These are phyloP conservation scores for Neckera pumila DNA, from an alignment of 225 moss, liverwort and hornwort species.

Conservation along the genomic window DNA sequence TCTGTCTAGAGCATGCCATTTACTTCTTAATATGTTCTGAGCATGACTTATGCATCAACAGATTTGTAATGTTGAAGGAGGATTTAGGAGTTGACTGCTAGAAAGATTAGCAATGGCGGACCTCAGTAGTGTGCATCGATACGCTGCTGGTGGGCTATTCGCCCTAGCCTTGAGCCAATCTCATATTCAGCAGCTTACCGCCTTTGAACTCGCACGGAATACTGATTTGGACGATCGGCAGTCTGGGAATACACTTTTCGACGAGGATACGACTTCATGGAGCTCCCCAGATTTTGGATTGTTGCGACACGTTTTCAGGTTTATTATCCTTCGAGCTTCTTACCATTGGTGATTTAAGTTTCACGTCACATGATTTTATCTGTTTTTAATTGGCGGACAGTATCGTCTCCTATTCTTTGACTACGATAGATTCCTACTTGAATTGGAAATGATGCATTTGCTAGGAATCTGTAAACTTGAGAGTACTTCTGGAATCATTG, in stretches of 20 bases:
- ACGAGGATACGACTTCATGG: conserved; percentile 56
- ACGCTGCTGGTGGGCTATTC: conserved; percentile 82
- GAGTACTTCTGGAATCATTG: neutral
- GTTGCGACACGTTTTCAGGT: conserved; percentile 86
- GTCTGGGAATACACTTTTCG: neutral
- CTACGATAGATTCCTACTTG: neutral
- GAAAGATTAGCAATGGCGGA: conserved; percentile 54
- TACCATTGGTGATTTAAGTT: neutral
- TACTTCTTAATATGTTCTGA: neutral
- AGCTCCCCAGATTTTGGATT: conserved; percentile 58
- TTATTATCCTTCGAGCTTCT: neutral
- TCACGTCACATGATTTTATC: neutral
- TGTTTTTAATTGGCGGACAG: neutral
- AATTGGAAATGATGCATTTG: neutral
- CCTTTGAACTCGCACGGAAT: conserved; percentile 17
- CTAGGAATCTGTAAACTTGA: neutral
- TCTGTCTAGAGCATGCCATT: neutral
- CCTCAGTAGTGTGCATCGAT: conserved; percentile 69
- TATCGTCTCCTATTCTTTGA: neutral
- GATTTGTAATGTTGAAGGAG: conserved; percentile 11
- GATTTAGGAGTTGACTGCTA: neutral
- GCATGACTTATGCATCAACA: neutral
- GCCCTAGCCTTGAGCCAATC: conserved; percentile 77
- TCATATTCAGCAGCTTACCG: conserved; percentile 56
- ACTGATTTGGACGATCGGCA: conserved; percentile 13